phyloP scores from a whole-genome alignment of 2,329 filamentous ascomycete species.

The Colletotrichum cordylinicola region DNA sequence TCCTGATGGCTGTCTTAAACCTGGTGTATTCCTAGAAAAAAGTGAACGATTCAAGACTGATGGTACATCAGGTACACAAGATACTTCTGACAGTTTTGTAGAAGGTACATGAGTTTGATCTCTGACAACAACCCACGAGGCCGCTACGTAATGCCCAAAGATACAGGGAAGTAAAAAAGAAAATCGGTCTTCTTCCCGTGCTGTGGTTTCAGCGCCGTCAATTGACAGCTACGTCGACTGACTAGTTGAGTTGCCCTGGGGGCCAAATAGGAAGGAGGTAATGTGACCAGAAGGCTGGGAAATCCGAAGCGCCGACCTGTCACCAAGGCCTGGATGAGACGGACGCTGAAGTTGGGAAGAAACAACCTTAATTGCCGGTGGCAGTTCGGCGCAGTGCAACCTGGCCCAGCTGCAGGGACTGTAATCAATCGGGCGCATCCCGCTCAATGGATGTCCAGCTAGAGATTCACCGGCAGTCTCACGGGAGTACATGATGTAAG shows the following conservation, averaged over 20 bases:
- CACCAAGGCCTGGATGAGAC: background rate
- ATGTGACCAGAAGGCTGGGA: background rate
- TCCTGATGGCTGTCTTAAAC: background rate
- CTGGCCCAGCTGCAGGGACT: background rate
- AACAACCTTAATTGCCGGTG: background rate
- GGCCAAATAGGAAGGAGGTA: background rate
- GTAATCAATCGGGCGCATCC: background rate
- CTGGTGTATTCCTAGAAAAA: background rate
- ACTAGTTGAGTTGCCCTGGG: background rate
- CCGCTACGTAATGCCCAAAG: background rate
- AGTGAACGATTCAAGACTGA: background rate
- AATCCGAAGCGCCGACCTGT: background rate
- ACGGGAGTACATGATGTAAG: background rate
- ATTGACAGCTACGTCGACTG: background rate
- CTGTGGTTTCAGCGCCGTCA: background rate
- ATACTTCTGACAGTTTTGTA: background rate
- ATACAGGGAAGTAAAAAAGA: background rate
- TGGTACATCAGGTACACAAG: background rate
- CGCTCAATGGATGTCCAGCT: background rate
- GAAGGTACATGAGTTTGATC: background rate
- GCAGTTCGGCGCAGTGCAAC: background rate
- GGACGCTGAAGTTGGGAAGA: background rate
- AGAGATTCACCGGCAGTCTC: background rate
- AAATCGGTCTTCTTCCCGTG: constrained; percentile 4
- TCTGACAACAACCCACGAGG: background rate